phyloP scores from a whole-genome alignment of 129 eudicot species.

The Pseudognaphalium luteoalbum region DNA sequence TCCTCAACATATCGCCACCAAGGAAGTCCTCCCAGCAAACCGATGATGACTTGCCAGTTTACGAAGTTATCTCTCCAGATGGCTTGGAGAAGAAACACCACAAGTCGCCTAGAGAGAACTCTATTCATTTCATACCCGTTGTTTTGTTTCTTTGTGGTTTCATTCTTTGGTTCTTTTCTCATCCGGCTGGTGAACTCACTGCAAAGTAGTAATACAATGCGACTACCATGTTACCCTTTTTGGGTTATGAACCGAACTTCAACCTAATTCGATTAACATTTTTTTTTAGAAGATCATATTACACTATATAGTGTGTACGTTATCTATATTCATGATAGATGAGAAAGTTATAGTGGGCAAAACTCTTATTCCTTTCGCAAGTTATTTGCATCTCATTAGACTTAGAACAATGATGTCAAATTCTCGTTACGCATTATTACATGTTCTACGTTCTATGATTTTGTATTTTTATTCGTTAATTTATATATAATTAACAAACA shows the following conservation, averaged over 20 bases:
- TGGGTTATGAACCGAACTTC: not conserved
- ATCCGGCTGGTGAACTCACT: constrained; percentile 25
- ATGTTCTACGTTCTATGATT: too few relatives aligned
- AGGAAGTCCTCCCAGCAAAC: constrained; percentile 28
- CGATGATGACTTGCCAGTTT: constrained; percentile 28
- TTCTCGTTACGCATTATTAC: too few relatives aligned
- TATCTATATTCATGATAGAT: not conserved
- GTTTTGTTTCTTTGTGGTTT: constrained; percentile 53
- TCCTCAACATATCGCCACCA: constrained; percentile 40
- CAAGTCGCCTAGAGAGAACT: constrained; percentile 42
- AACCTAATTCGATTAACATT: not conserved
- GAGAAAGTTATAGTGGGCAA: not conserved
- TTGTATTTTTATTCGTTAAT: too few relatives aligned
- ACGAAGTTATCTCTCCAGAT: constrained; percentile 29
- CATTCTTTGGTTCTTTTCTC: constrained; percentile 64
- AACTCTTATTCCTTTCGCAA: not conserved
- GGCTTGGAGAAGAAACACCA: constrained; percentile 48
- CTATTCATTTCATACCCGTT: constrained; percentile 60
- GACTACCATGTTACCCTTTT: not conserved
- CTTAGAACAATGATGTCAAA: too few relatives aligned
- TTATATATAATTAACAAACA: too few relatives aligned
- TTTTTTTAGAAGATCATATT: too few relatives aligned
- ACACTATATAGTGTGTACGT: not conserved
- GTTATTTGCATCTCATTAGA: not conserved
- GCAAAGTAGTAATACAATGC: not conserved